phyloP scores from a whole-genome alignment of 2,329 filamentous ascomycete species.

The Cercospora sp. region DNA sequence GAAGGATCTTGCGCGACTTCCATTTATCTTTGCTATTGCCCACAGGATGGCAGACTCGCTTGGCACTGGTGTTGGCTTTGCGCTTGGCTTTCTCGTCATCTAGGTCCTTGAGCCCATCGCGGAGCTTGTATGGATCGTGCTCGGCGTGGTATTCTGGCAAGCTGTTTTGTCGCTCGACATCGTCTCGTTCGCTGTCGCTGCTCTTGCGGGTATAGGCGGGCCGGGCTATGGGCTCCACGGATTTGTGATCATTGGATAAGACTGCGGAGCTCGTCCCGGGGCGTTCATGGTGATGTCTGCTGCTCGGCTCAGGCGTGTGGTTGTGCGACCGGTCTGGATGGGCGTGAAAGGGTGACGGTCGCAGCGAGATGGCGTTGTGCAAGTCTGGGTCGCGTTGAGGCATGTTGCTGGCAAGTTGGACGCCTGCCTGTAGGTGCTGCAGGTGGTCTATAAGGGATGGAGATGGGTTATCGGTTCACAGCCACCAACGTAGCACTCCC shows the following conservation, averaged over 20 bases:
- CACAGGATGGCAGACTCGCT: conserved; percentile 56
- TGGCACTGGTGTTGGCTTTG: conserved; percentile 75
- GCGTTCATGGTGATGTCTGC: conserved; percentile 26
- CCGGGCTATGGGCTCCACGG: conserved; percentile 36
- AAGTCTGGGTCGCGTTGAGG: conserved; percentile 45
- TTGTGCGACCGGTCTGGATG: conserved; percentile 34
- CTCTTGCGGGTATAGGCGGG: conserved; percentile 39
- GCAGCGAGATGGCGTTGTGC: conserved; percentile 51
- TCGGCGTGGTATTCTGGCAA: conserved; percentile 61
- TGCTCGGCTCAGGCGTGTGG: conserved; percentile 30
- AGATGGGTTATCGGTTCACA: neutral
- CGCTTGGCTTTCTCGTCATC: conserved; percentile 73
- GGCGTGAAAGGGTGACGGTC: conserved; percentile 47
- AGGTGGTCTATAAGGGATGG: neutral
- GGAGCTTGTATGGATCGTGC: conserved; percentile 80
- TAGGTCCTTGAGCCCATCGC: conserved; percentile 72
- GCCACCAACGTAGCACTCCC: neutral
- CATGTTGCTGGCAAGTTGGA: conserved; percentile 15
- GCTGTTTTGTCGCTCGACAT: conserved; percentile 49
- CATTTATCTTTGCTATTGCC: conserved; percentile 45
- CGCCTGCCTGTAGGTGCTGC: neutral
- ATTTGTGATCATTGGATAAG: conserved; percentile 22
- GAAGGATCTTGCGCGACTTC: conserved; percentile 61
- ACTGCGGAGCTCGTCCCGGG: conserved; percentile 30
- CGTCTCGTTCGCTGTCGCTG: conserved; percentile 31